A percentile compares a stretch with the other conserved stretches of the same genome.
Evolutionary conservation across 805 yeast species (phyloP).

Genomic region (Hanseniaspora guilliermondii): DNA sequence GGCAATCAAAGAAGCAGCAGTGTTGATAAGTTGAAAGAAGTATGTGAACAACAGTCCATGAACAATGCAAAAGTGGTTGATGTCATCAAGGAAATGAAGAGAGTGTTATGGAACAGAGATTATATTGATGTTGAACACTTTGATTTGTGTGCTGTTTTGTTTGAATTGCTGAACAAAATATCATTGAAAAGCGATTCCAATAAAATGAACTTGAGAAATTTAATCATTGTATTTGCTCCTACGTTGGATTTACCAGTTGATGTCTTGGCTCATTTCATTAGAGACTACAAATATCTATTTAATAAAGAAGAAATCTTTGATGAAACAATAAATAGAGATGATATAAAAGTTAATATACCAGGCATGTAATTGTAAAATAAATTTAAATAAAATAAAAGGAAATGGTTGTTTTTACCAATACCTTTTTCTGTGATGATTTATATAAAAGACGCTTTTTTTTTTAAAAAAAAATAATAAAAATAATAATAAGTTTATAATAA

Average conservation of each 20-base stretch:
- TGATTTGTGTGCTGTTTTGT: slow-evolving; percentile 51
- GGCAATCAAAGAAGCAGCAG: slow-evolving; percentile 32
- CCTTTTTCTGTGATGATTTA: too few relatives aligned
- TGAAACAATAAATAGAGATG: slow-evolving; percentile 32
- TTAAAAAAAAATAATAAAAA: too few relatives aligned
- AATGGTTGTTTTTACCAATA: not conserved
- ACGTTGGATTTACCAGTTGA: slow-evolving; percentile 58
- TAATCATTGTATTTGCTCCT: slow-evolving; percentile 72
- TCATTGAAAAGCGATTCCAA: slow-evolving; percentile 48
- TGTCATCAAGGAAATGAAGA: slow-evolving; percentile 1
- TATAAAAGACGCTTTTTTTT: not conserved
- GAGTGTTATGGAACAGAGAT: slow-evolving; percentile 14
- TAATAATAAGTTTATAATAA: not conserved
- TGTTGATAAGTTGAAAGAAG: slow-evolving; percentile 21
- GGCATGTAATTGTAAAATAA: slow-evolving; percentile 3
- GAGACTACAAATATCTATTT: slow-evolving; percentile 51
- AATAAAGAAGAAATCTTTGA: slow-evolving; percentile 36
- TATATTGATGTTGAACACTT: slow-evolving; percentile 42
- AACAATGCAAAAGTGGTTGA: slow-evolving; percentile 23
- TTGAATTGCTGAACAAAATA: slow-evolving; percentile 55
- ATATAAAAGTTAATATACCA: slow-evolving; percentile 44
- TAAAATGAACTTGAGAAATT: slow-evolving; percentile 73
- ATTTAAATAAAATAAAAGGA: not conserved
- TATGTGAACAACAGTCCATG: slow-evolving; percentile 23
- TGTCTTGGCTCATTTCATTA: slow-evolving; percentile 45